phyloP scores from a whole-genome alignment of 2,329 filamentous ascomycete species.

The Nemania diffusa region DNA sequence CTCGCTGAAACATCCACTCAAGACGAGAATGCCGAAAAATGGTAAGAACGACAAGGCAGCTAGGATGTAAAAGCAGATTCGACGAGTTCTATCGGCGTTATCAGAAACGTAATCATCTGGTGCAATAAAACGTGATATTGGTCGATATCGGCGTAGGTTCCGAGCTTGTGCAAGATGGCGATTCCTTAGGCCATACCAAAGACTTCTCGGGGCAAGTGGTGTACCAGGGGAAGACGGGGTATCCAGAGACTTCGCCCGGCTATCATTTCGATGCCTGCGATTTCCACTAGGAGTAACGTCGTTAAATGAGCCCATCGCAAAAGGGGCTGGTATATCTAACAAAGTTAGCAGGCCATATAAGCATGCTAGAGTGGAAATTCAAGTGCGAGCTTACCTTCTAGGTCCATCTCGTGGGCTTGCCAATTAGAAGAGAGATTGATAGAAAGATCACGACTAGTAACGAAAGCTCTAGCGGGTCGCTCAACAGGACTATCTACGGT shows the following conservation, averaged over 20 bases:
- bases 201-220: background rate
- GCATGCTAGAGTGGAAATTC: background rate
- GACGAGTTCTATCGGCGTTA: conserved; percentile 48
- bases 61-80: conserved; percentile 54
- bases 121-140: conserved; percentile 9
- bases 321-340: conserved; percentile 7
- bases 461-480: conserved; percentile 23
- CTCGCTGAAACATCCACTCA: conserved; percentile 57
- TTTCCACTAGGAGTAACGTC: background rate
- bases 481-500: conserved; percentile 17
- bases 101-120: conserved; percentile 40
- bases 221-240: background rate
- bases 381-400: conserved; percentile 14
- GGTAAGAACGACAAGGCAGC: conserved; percentile 57
- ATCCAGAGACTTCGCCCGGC: background rate
- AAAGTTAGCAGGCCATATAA: conserved; percentile 3
- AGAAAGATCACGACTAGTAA: conserved; percentile 29
- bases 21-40: conserved; percentile 58
- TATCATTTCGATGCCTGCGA: background rate
- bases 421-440: conserved; percentile 24
- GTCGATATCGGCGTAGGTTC: background rate
- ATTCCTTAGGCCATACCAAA: background rate
- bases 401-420: background rate
- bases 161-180: conserved; percentile 9
- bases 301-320: background rate